Base-by-base conservation (phyloP, 2,329 filamentous ascomycete species). In the Beauveria varroae region DNA sequence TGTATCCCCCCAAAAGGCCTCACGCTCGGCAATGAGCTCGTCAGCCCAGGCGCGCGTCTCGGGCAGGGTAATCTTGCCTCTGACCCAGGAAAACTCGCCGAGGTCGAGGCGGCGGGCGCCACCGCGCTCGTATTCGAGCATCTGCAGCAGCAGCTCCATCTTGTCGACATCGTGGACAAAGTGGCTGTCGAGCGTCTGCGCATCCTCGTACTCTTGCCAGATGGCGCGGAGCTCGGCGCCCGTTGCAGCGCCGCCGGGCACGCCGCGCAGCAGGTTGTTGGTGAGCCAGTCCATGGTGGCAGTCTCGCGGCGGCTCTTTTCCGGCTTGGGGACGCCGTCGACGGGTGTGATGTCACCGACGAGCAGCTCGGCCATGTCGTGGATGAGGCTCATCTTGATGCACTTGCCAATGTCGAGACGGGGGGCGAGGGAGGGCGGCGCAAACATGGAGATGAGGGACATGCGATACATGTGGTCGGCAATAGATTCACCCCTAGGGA, bases 381-480 rank as follows among this genome's bases (percentile, higher is more conserved):
- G 95, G 50, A 99, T 80, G 40, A 99, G 82, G 28, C 92, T 93
- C 93, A 99, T 97, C 76, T 91, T 91, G 68, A 91, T 93, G 80
- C 95, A 99, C 67, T 87, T 88, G 28, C 83, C 76, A 44, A 96
- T 81, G 72, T 98, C 89, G 69, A 98, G 80, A 44, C 83, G 83
- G 0, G 85, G 76, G 2, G 86, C 81, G 12, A 97, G 84, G 1
- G 88, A 77, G 0, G 90, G 81, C 1, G 95, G 93, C 2, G 91
- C 92, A 66, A 97, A 85, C 87, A 99, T 90, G 65, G 91, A 92
- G 74, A 99, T 91, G 67, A 99, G 84, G 55, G 93, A 91, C 95
- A 99, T 99, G 76, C 95, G 92, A 77, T 98, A 99, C 95, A 99
- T 99, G 81, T 99, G 95, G 78, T 99, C 95, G 59, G 91, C 84